Evolutionary conservation across 257 asterid species (phyloP).

Genomic region (Salvia splendens): DNA sequence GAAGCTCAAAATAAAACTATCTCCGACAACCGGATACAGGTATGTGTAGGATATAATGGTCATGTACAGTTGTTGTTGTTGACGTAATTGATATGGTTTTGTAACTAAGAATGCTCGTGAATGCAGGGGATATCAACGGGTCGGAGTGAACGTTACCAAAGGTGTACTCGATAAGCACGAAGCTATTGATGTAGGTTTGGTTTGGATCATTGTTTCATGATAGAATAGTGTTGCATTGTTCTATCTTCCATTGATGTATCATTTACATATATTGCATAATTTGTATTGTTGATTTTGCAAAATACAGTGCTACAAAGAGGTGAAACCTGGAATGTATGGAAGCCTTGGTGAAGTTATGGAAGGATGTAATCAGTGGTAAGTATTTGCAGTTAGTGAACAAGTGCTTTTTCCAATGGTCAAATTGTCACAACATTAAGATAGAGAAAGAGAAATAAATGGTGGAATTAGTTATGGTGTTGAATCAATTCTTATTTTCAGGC

Average conservation of each 20-base stretch:
- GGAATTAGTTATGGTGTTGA: neutral
- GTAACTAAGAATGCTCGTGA: constrained; percentile 7
- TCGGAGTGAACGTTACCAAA: constrained; percentile 77
- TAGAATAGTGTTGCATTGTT: neutral
- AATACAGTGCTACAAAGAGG: constrained; percentile 77
- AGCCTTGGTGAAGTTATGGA: constrained; percentile 64
- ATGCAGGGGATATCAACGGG: constrained; percentile 83
- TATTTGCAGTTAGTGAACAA: neutral
- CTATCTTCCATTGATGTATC: neutral
- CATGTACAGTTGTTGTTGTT: neutral
- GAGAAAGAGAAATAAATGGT: too few species aligned
- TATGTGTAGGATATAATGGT: too few species aligned
- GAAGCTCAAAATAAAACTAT: constrained; percentile 75
- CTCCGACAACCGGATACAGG: constrained; percentile 85
- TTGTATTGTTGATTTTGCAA: constrained; percentile 17
- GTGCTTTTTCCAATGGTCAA: neutral
- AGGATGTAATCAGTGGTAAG: constrained; percentile 82
- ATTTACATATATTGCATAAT: neutral
- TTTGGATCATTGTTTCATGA: constrained; percentile 16
- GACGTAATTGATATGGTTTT: neutral
- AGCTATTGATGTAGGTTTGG: constrained; percentile 90
- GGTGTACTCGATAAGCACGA: constrained; percentile 90
- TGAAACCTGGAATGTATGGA: constrained; percentile 74
- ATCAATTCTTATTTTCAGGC: constrained; percentile 53
- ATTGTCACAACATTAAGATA: too few species aligned